Evolutionary conservation across 805 yeast genomes (phyloP).

Genomic region (Ogataea parapolymorpha): DNA sequence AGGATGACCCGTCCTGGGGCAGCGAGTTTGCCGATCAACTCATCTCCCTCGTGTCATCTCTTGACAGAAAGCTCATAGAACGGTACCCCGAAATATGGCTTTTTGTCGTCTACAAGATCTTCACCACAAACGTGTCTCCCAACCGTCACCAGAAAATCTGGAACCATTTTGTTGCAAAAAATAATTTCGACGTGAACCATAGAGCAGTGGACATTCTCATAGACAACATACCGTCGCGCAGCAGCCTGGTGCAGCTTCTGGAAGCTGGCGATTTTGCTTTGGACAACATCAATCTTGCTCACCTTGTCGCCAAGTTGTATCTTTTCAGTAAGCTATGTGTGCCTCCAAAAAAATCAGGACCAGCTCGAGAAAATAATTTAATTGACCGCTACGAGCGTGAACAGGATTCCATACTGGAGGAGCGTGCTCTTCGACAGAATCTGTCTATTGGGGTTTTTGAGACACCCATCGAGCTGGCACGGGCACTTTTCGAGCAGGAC

Average conservation of each 20-base stretch:
- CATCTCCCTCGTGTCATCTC: conserved; percentile 12
- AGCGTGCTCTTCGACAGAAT: conserved; percentile 1
- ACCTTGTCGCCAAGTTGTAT: conserved; percentile 26
- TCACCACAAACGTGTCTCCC: conserved; percentile 16
- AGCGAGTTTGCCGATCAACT: conserved; percentile 18
- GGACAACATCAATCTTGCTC: conserved; percentile 28
- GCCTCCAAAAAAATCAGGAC: conserved; percentile 8
- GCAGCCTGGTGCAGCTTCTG: conserved; percentile 14
- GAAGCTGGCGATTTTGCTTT: conserved; percentile 13
- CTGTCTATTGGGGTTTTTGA: conserved; percentile 8
- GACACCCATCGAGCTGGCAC: conserved; percentile 25
- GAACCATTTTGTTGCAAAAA: conserved; percentile 15
- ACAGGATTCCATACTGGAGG: conserved; percentile 4
- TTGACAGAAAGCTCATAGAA: conserved; percentile 19
- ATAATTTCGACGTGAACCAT: conserved; percentile 13
- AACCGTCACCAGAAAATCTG: conserved; percentile 16
- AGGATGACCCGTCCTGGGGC: conserved; percentile 8
- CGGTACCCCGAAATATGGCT: conserved; percentile 33
- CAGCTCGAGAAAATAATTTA: conserved; percentile 10
- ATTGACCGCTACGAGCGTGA: conserved; percentile 15
- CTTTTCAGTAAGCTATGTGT: conserved; percentile 19
- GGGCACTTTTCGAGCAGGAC: conserved; percentile 17
- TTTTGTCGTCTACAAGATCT: conserved; percentile 26
- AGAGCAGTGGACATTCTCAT: conserved; percentile 25
- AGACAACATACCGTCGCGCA: conserved; percentile 14